Evolutionary conservation across 345 rosid species (phyloP), one percentile per base, ranked within the genome.

Genomic region (Iberis pinnata): DNA sequence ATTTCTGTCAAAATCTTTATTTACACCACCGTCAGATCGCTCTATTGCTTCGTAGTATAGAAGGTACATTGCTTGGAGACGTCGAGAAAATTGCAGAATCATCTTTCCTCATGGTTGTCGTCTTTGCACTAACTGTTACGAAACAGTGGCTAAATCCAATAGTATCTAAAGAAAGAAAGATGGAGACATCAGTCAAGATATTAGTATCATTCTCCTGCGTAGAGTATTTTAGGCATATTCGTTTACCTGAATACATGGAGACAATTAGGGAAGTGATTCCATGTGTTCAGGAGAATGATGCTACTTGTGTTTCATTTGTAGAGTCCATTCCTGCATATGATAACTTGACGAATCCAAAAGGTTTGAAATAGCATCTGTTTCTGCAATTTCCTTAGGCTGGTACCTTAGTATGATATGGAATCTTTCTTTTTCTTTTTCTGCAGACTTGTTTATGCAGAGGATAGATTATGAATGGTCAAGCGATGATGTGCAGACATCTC

Each of bases 401-500:
- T 38, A 35, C 49, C 36, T 45, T 25, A 27, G 36, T 39, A 61
- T 31, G 56, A 33, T 36, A 18, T 61, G 6, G 26, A 29, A 18
- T 61, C 4, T 17, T 18, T 24, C 16, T 7, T 7, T 54, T 24
- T 43, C 8, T 3, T 51, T 13, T 29, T 58, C 42, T 56, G 56
- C 57, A 42, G 52, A 43, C 53, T 61, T 74, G 17, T 52, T 70
- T 39, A 60, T 9, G 58, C 72, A 63, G 60, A 73, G 63, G 69
- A 52, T 73, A 70, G 76, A 67, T 24, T 88, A 88, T 61, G 47
- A 53, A 48, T 92, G 96, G 98, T 78, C 73, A 58, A 73, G 72
- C 61, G 98, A 92, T 75, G 96, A 85, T 47, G 88, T 92, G 46
- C 98, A 92, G 66, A 83, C 98, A 62, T 80, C 96, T 60, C 86